Percentiles rank a stretch among this genome's conserved stretches.
Conservation (phyloP, 345 rosid species). For the sweet orange (Citrus sinensis) region DVS_A1.0 CM039162.1:4955001-4955500, state of each 20-base stretch:
- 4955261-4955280: constrained; percentile 87
- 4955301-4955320: constrained; percentile 94
- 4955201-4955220: constrained; percentile 78
- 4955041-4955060: constrained; percentile 77
- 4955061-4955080: constrained; percentile 67
- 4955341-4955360: constrained; percentile 96
- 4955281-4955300: constrained; percentile 98
- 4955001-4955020: constrained; percentile 62
- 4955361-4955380: constrained; percentile 71
- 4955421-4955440: background rate
- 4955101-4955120: constrained; percentile 70
- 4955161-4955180: constrained; percentile 70
- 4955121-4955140: constrained; percentile 58
- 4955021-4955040: constrained; percentile 78
- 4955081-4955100: constrained; percentile 71
- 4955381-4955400: constrained; percentile 4
- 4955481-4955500: background rate
- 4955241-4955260: constrained; percentile 94
- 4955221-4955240: constrained; percentile 50
- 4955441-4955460: background rate
- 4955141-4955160: constrained; percentile 72
- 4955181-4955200: constrained; percentile 48
- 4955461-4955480: background rate
- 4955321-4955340: constrained; percentile 97
- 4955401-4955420: constrained; percentile 13